Conservation (phyloP, 306 rosid species). For the Pueraria montana region DNA sequence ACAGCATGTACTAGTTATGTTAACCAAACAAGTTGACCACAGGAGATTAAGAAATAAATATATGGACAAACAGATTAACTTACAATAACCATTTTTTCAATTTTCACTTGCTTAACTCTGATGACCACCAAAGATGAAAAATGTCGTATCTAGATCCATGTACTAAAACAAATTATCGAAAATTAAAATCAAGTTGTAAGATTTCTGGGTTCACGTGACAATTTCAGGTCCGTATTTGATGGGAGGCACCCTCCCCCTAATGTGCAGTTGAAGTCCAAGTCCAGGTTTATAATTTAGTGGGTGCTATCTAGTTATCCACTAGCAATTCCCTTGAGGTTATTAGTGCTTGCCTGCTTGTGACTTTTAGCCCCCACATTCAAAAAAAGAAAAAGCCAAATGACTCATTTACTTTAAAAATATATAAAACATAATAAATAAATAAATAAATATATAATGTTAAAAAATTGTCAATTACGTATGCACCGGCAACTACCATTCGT, state of each 20-base stretch:
- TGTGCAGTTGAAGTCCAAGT: background rate
- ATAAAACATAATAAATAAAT: no score
- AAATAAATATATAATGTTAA: no score
- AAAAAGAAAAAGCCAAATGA: no score
- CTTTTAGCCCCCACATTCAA: no score
- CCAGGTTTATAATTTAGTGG: background rate
- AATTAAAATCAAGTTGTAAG: background rate
- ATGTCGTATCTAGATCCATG: background rate
- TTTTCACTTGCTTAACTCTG: background rate
- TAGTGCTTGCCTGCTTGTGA: no score
- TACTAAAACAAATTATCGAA: background rate
- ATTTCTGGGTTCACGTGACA: background rate
- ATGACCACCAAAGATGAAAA: conserved; percentile 58
- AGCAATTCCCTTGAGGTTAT: no score
- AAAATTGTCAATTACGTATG: no score
- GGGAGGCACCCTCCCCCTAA: background rate
- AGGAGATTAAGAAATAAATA: conserved; percentile 4
- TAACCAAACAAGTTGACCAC: background rate
- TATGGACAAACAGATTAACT: conserved; percentile 14
- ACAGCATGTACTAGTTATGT: background rate
- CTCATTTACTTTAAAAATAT: no score
- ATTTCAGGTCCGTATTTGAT: background rate
- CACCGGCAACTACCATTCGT: no score
- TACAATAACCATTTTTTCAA: background rate
- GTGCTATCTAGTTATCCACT: background rate